phyloP scores from a whole-genome alignment of 352 stramenopile genomes.

The Plasmopara viticola region DNA sequence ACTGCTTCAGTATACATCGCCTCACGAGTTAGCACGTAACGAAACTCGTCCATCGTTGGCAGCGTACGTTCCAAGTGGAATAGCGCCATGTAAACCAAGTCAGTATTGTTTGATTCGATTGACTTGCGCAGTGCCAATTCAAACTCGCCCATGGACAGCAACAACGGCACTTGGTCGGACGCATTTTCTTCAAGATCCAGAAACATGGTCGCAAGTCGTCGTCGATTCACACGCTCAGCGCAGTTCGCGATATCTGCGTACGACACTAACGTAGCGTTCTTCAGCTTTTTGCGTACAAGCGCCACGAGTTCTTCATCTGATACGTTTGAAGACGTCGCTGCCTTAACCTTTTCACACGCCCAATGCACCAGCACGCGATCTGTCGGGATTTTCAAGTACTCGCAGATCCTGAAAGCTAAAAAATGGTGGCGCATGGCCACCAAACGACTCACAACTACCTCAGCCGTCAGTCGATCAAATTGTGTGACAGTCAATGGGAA shows the following conservation, averaged over 20 bases:
- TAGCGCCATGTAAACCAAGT: slow-evolving; percentile 86
- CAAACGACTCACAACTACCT: slow-evolving; percentile 83
- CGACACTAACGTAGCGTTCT: slow-evolving; percentile 70
- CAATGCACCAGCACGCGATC: slow-evolving; percentile 87
- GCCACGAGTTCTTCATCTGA: slow-evolving; percentile 79
- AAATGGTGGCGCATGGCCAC: slow-evolving; percentile 83
- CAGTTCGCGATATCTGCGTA: slow-evolving; percentile 82
- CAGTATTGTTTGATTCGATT: slow-evolving; percentile 83
- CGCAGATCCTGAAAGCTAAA: slow-evolving; percentile 87
- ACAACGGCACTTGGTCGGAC: slow-evolving; percentile 82
- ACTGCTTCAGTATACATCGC: slow-evolving; percentile 66
- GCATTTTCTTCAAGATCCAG: slow-evolving; percentile 83
- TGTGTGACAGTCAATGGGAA: slow-evolving; percentile 78
- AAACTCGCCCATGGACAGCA: slow-evolving; percentile 89
- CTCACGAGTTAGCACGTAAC: slow-evolving; percentile 65
- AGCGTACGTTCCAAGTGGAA: slow-evolving; percentile 82
- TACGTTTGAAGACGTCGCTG: slow-evolving; percentile 35
- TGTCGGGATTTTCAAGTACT: slow-evolving; percentile 83
- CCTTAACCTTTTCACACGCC: slow-evolving; percentile 87
- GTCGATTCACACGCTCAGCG: slow-evolving; percentile 72
- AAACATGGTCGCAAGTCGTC: slow-evolving; percentile 86
- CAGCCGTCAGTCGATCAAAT: slow-evolving; percentile 75
- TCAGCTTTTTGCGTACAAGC: slow-evolving; percentile 79
- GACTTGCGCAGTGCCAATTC: slow-evolving; percentile 86
- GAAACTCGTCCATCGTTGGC: slow-evolving; percentile 76